These are phyloP conservation scores for Panaeolus papilionaceus DNA, from an alignment of 768 basidiomycete species.

Conservation along the genomic window DNA sequence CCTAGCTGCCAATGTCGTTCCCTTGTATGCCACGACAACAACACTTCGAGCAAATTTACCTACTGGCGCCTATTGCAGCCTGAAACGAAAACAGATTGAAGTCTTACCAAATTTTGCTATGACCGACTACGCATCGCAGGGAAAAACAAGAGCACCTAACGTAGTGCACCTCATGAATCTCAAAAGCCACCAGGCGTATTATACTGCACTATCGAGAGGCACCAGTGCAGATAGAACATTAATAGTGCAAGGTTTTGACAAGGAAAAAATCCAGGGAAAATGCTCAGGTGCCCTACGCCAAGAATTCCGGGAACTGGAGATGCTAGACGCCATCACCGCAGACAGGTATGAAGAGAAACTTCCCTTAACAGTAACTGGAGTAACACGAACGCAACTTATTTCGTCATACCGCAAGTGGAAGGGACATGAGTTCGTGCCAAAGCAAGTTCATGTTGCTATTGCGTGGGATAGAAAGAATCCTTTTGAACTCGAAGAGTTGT, in stretches of 20 bases:
- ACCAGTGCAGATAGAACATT: constrained; percentile 29
- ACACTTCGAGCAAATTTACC: constrained; percentile 19
- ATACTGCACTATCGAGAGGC: constrained; percentile 37
- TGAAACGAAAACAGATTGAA: constrained; percentile 33
- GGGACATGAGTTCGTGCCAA: too few species aligned
- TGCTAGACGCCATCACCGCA: constrained; percentile 33
- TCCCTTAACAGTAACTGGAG: constrained; percentile 22
- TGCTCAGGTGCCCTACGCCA: constrained; percentile 35
- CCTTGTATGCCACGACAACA: constrained; percentile 7
- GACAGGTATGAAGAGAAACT: constrained; percentile 29
- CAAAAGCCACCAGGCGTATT: constrained; percentile 33
- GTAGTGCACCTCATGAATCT: constrained; percentile 32
- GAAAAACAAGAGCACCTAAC: constrained; percentile 34
- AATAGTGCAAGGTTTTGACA: constrained; percentile 33
- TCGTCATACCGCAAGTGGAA: constrained; percentile 27
- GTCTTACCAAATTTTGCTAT: constrained; percentile 37
- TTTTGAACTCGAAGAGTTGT: too few species aligned
- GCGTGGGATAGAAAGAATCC: too few species aligned
- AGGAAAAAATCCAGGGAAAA: constrained; percentile 30
- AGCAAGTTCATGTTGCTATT: too few species aligned
- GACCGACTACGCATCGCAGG: constrained; percentile 42
- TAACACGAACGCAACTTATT: constrained; percentile 29
- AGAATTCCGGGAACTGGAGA: constrained; percentile 40
- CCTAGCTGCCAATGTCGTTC: constrained; percentile 34
- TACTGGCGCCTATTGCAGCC: constrained; percentile 23